Conservation (phyloP, 441 rosid species). For the Omphalea diandra region DNA sequence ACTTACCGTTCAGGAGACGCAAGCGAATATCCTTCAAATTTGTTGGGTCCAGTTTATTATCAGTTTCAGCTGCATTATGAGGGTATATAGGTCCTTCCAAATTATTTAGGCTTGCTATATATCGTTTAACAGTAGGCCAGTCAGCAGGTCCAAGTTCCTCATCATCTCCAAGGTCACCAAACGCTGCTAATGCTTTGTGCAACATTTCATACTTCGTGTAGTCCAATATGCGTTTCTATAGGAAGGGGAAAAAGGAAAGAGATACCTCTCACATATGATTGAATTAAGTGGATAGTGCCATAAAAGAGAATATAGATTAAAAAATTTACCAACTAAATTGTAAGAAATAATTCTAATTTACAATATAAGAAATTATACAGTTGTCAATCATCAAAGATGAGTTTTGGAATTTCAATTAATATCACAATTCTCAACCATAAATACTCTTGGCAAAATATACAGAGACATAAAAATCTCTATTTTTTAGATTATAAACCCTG, state of each 20-base stretch:
- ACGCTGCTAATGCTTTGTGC: slow-evolving; percentile 73
- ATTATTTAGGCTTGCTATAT: slow-evolving; percentile 59
- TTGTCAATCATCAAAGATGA: background rate
- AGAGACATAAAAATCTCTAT: too few species aligned
- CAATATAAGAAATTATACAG: background rate
- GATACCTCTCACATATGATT: background rate
- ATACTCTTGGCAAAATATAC: background rate
- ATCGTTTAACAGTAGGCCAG: slow-evolving; percentile 75
- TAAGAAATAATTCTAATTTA: background rate
- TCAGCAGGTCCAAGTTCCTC: slow-evolving; percentile 97
- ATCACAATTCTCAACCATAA: background rate
- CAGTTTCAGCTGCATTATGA: slow-evolving; percentile 42
- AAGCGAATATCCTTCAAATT: slow-evolving; percentile 70
- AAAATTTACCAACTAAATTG: background rate
- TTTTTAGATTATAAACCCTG: background rate
- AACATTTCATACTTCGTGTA: slow-evolving; percentile 87
- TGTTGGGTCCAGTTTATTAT: slow-evolving; percentile 46
- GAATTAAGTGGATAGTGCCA: background rate
- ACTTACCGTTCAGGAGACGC: slow-evolving; percentile 80
- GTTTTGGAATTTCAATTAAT: background rate
- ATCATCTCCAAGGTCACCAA: slow-evolving; percentile 86
- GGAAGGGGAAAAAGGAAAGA: background rate
- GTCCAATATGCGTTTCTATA: slow-evolving; percentile 76
- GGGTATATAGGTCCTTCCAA: slow-evolving; percentile 54
- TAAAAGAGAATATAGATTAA: background rate